A percentile compares a stretch with the other conserved stretches of the same genome.
phyloP scores from a whole-genome alignment of 164 flowering plant genomes.

The Magnolia officinalis region DNA sequence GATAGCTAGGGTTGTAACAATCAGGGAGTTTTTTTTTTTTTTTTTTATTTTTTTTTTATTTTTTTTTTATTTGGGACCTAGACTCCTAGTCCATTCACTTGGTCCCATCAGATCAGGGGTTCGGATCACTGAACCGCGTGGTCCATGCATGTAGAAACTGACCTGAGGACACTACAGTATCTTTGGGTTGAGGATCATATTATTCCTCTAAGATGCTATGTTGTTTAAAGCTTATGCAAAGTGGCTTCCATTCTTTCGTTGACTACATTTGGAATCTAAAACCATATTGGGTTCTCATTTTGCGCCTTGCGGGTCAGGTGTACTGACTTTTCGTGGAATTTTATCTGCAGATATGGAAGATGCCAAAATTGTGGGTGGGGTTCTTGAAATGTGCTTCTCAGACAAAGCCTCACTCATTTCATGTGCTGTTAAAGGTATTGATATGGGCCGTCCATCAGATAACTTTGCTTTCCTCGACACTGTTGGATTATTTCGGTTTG shows the following conservation, averaged over 20 bases:
- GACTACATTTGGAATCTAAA: too few relatives aligned
- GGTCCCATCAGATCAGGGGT: too few relatives aligned
- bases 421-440: constrained; percentile 72
- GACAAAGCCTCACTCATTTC: constrained; percentile 93
- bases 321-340: neutral
- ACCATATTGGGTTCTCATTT: too few relatives aligned
- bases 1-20: too few relatives aligned
- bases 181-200: neutral
- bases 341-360: constrained; percentile 76
- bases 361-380: constrained; percentile 98
- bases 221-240: neutral
- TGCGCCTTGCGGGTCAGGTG: too few relatives aligned
- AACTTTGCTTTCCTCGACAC: neutral
- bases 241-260: neutral
- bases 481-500: neutral
- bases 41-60: too few relatives aligned
- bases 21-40: too few relatives aligned
- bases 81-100: too few relatives aligned
- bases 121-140: too few relatives aligned
- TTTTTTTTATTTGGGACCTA: too few relatives aligned
- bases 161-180: neutral
- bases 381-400: constrained; percentile 93
- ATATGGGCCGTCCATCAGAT: neutral
- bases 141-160: neutral
- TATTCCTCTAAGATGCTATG: too few relatives aligned